Evolutionary conservation across 2,329 filamentous ascomycete species (phyloP), one percentile per base, ranked within the genome.

Genomic region (Fusarium virguliforme): DNA sequence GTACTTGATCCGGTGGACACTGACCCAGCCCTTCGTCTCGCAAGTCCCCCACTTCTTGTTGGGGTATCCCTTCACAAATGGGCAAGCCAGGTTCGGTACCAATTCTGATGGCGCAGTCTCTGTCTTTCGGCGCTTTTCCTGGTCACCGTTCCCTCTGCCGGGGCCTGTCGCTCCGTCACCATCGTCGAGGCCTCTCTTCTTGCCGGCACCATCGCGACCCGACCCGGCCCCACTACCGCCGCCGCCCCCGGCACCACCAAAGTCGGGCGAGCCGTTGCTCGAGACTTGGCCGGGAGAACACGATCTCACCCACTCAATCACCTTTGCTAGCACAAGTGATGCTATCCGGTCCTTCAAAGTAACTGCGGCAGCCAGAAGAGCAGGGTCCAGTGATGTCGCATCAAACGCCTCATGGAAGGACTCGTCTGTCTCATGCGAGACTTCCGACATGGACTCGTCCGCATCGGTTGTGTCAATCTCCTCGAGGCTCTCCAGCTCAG

Each of bases 41-140:
- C 43, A 48, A 2, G 24, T 8, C 4, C 35, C 48, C 62, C 62
- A 65, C 28, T 38, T 46, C 28, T 34, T 15, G 10, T 48, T 56
- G 0, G 65, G 68, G n/a, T 72, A 59, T 12, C 50, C 43, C 30
- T 72, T 72, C 2, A 41, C 34, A 8, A 72, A 72, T 0, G 69
- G 69, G 26, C 69, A 72, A 8, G 69, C 68, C 2, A 72, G 46
- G 10, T 46, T 65, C 2, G 34, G 26, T 5, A n/a, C 7, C 24
- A 56, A 18, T 18, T 46, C 24, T 1, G 22, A 8, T 8, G 28
- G 18, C 9, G 38, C 10, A 6, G 12, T 34, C 8, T 37, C 32
- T 12, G 48, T 71, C 41, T 62, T 72, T 6, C 62, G 69, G 4
- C 69, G 68, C 34, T 72, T 72, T 6, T 64, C 69, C 8, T 64